Percentiles rank a stretch among this genome's conserved stretches.
Conservation (phyloP, 2,329 filamentous ascomycete genomes). For the Penicillium sp. region DNA sequence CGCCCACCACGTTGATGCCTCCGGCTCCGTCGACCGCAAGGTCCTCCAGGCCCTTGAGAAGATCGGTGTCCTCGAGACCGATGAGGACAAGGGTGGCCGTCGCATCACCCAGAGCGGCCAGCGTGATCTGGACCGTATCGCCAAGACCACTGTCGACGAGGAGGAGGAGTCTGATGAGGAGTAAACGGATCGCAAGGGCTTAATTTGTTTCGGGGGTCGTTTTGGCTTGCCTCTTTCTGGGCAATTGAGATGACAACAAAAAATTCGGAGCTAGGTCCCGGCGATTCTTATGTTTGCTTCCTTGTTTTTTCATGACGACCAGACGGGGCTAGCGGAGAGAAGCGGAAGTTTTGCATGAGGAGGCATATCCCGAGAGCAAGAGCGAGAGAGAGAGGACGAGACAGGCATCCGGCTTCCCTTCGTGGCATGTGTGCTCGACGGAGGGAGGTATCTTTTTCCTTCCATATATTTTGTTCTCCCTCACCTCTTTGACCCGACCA, state of each 20-base stretch:
- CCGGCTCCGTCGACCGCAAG: slow-evolving; percentile 94
- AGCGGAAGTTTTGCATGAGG: slow-evolving; percentile 24
- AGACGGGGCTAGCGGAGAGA: slow-evolving; percentile 29
- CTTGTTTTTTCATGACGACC: slow-evolving; percentile 30
- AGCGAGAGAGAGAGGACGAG: slow-evolving; percentile 28
- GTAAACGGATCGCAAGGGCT: slow-evolving; percentile 38
- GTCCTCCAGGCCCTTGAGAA: slow-evolving; percentile 97
- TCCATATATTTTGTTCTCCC: slow-evolving; percentile 25
- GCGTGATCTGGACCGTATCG: slow-evolving; percentile 97
- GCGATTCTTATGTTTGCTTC: slow-evolving; percentile 26
- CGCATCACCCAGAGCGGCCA: slow-evolving; percentile 97
- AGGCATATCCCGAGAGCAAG: slow-evolving; percentile 22
- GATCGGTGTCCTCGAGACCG: slow-evolving; percentile 96
- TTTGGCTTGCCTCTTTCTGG: slow-evolving; percentile 19
- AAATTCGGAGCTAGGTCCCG: slow-evolving; percentile 29
- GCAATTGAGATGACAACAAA: slow-evolving; percentile 26
- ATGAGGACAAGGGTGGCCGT: slow-evolving; percentile 97
- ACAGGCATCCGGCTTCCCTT: slow-evolving; percentile 15
- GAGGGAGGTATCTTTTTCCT: slow-evolving; percentile 20
- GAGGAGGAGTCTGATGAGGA: slow-evolving; percentile 47
- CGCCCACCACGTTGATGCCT: slow-evolving; percentile 92
- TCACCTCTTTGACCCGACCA: slow-evolving; percentile 29
- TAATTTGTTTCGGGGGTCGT: slow-evolving; percentile 29
- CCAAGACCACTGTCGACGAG: slow-evolving; percentile 64
- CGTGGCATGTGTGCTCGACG: slow-evolving; percentile 2